These are phyloP conservation scores for Psidium guajava DNA, from an alignment of 345 rosid species.

Conservation along the genomic window DNA sequence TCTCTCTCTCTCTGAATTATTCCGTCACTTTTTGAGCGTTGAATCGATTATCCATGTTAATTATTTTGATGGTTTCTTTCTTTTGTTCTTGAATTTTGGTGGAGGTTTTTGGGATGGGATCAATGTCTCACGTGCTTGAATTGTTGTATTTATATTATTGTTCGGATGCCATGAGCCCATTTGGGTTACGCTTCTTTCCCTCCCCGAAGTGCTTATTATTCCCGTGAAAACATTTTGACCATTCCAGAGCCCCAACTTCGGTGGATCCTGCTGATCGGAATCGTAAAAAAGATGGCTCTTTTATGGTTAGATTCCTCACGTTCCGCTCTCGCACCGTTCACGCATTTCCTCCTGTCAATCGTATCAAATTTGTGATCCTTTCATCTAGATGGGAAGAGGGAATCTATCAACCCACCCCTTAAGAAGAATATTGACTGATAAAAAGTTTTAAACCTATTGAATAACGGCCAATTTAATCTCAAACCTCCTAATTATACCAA, in stretches of 20 bases:
- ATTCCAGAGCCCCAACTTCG: neutral
- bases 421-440: neutral
- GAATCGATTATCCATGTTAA: neutral
- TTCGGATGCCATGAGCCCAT: neutral
- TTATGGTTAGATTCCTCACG: neutral
- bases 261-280: neutral
- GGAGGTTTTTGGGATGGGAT: neutral
- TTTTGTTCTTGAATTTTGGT: neutral
- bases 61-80: neutral
- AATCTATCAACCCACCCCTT: neutral
- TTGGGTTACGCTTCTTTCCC: too few relatives aligned
- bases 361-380: neutral
- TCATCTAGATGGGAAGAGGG: neutral
- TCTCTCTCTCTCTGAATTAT: neutral
- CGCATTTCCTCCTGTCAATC: neutral
- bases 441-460: too few relatives aligned
- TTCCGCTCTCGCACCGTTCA: neutral
- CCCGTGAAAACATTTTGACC: neutral
- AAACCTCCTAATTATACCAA: too few relatives aligned
- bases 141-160: neutral
- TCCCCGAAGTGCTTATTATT: too few relatives aligned
- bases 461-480: rapidly evolving
- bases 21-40: neutral
- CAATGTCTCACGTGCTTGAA: neutral
- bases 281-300: neutral